Conservation (phyloP, 2,329 filamentous ascomycete genomes). For the Calycina herbarum region DNA sequence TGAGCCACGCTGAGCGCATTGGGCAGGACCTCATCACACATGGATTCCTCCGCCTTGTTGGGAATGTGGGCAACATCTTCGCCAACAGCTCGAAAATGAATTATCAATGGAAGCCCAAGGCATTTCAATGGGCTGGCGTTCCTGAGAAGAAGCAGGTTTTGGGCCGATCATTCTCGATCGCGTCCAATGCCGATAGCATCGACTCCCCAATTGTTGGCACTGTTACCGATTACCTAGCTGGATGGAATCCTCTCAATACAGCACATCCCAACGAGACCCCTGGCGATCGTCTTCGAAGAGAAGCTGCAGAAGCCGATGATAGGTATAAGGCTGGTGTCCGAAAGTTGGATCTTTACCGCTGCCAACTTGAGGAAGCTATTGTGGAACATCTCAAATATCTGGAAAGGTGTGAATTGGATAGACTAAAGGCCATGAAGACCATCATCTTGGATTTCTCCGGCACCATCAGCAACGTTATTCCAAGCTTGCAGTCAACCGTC, state of each 20-base stretch:
- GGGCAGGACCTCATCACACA: constrained; percentile 87
- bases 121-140: constrained; percentile 83
- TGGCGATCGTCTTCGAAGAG: constrained; percentile 78
- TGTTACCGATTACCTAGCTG: constrained; percentile 84
- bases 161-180: constrained; percentile 72
- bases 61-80: constrained; percentile 92
- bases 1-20: constrained; percentile 91
- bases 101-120: constrained; percentile 94
- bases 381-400: constrained; percentile 91
- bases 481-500: constrained; percentile 89
- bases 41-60: constrained; percentile 86
- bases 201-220: constrained; percentile 81
- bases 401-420: constrained; percentile 93
- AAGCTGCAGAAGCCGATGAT: constrained; percentile 87
- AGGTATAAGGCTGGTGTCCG: constrained; percentile 85
- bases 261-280: constrained; percentile 92
- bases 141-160: constrained; percentile 81
- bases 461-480: constrained; percentile 96
- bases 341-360: constrained; percentile 86
- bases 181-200: constrained; percentile 56
- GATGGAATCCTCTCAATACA: constrained; percentile 92
- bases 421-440: constrained; percentile 96
- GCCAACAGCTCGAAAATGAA: constrained; percentile 97
- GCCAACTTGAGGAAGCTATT: constrained; percentile 94
- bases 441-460: constrained; percentile 97